These are phyloP conservation scores for Sclerotinia sclerotiorum DNA, from an alignment of 2,329 filamentous ascomycete species.

Conservation along the genomic window DNA sequence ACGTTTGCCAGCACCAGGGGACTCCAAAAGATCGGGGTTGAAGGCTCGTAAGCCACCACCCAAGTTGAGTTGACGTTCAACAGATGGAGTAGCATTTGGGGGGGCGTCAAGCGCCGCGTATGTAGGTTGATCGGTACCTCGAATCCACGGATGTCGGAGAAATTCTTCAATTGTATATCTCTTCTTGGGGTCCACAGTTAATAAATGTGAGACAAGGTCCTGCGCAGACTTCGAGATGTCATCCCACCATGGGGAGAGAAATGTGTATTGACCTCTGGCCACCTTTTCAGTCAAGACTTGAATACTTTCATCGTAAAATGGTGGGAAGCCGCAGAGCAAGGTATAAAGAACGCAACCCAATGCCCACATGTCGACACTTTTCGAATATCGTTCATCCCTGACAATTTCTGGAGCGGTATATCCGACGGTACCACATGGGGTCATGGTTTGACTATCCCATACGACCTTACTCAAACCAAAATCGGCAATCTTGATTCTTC, in stretches of 20 bases:
- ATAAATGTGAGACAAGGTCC: conserved; percentile 87
- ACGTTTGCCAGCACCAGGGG: conserved; percentile 62
- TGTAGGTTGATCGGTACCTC: conserved; percentile 65
- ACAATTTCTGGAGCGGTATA: conserved; percentile 99
- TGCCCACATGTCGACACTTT: conserved; percentile 99
- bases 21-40: conserved; percentile 55
- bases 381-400: conserved; percentile 97
- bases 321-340: conserved; percentile 92
- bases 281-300: conserved; percentile 97
- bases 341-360: conserved; percentile 96
- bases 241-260: conserved; percentile 98
- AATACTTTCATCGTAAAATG: conserved; percentile 98
- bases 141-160: conserved; percentile 91
- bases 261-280: conserved; percentile 93
- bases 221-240: conserved; percentile 95
- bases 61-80: conserved; percentile 40
- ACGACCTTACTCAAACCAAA: conserved; percentile 97
- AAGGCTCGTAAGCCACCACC: conserved; percentile 49
- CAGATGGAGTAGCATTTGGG: conserved; percentile 66
- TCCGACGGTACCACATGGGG: conserved; percentile 96
- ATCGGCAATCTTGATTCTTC: conserved; percentile 94
- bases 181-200: conserved; percentile 94
- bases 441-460: conserved; percentile 98
- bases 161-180: conserved; percentile 93
- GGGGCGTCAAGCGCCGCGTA: conserved; percentile 67